phyloP scores from a whole-genome alignment of 2,329 filamentous ascomycete genomes.

The Cordyceps farinosa region DNA sequence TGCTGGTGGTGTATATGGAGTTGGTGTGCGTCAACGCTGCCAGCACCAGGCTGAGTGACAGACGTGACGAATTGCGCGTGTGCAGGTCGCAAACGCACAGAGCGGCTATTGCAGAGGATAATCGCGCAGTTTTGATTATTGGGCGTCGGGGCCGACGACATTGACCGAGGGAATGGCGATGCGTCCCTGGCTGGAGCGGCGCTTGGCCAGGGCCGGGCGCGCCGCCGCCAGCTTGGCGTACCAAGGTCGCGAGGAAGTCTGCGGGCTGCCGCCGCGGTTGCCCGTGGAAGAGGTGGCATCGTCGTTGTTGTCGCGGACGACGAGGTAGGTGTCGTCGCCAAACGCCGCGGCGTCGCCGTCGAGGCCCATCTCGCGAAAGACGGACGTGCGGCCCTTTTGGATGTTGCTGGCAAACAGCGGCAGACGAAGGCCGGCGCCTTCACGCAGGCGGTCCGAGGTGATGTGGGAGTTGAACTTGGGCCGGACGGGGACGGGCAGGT shows the following conservation, averaged over 20 bases:
- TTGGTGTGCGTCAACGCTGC: not conserved
- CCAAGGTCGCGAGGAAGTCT: constrained; percentile 35
- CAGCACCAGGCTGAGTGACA: constrained; percentile 9
- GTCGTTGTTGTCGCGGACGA: constrained; percentile 10
- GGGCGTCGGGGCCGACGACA: not conserved
- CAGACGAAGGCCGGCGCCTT: constrained; percentile 39
- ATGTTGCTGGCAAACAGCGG: constrained; percentile 43
- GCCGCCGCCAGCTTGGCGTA: constrained; percentile 41
- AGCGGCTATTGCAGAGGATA: not conserved
- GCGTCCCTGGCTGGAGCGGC: constrained; percentile 43
- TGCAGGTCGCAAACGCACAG: not conserved
- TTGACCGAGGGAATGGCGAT: constrained; percentile 36
- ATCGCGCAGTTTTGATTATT: not conserved
- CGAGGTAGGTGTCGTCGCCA: constrained; percentile 15
- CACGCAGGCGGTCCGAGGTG: constrained; percentile 50
- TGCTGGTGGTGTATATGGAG: not conserved
- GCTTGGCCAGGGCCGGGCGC: constrained; percentile 36
- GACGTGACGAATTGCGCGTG: not conserved
- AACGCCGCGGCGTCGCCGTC: constrained; percentile 32
- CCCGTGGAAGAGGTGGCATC: no score
- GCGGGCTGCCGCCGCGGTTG: constrained; percentile 13
- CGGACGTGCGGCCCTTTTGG: constrained; percentile 47
- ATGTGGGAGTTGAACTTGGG: constrained; percentile 49
- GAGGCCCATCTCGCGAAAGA: constrained; percentile 51
- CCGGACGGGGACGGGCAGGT: constrained; percentile 29